A percentile compares a stretch with the other conserved stretches of the same genome.
Evolutionary conservation across 1,139 yeast genomes (phyloP).

Genomic region (Debaryomyces subglobosus): DNA sequence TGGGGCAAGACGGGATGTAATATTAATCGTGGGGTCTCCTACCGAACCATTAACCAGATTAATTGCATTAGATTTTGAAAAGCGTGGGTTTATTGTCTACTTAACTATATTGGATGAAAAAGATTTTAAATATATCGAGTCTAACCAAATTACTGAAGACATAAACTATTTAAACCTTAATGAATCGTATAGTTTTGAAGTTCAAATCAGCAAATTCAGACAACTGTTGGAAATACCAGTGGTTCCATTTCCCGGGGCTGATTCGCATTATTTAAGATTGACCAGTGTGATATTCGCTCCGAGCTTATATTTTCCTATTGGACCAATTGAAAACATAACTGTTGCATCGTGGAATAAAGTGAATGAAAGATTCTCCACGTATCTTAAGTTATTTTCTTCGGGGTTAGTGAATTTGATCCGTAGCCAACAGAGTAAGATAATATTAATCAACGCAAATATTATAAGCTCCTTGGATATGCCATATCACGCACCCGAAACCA

Average conservation of each 20-base stretch:
- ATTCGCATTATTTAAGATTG: constrained; percentile 54
- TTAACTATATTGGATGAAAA: constrained; percentile 68
- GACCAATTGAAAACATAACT: constrained; percentile 65
- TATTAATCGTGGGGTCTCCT: constrained; percentile 76
- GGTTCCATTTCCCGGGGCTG: constrained; percentile 55
- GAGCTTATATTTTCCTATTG: constrained; percentile 64
- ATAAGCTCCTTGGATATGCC: constrained; percentile 47
- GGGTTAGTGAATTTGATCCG: constrained; percentile 64
- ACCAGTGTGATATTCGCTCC: constrained; percentile 67
- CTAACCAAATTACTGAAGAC: constrained; percentile 58
- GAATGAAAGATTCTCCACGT: constrained; percentile 46
- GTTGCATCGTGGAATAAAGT: constrained; percentile 56
- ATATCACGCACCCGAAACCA: constrained; percentile 53
- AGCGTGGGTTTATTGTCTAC: constrained; percentile 79
- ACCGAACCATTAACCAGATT: constrained; percentile 73
- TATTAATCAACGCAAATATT: constrained; percentile 47
- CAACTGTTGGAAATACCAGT: constrained; percentile 42
- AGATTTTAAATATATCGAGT: constrained; percentile 61
- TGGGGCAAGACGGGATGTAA: constrained; percentile 77
- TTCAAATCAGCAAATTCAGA: constrained; percentile 39
- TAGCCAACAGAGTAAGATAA: constrained; percentile 44
- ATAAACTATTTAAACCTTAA: constrained; percentile 47
- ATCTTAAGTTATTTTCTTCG: constrained; percentile 54
- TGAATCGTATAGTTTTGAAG: constrained; percentile 32
- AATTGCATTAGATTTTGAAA: constrained; percentile 72